Percentiles rank a stretch among this genome's conserved stretches.
These are phyloP conservation scores for Metschnikowia similis DNA, from an alignment of 805 yeast genomes.

Conservation along the genomic window DNA sequence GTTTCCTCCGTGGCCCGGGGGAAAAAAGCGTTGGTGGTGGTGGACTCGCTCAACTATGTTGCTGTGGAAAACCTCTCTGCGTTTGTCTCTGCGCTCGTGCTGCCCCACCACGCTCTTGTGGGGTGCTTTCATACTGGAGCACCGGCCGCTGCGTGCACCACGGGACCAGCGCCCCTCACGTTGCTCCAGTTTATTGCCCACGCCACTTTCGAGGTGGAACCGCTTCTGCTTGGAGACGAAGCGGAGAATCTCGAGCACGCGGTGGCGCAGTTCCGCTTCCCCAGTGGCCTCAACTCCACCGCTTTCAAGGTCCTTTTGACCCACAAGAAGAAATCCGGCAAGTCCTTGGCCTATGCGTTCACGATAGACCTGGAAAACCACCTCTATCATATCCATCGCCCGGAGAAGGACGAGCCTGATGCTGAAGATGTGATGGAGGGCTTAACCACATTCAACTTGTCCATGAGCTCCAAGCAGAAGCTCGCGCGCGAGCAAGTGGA, in stretches of 20 bases:
- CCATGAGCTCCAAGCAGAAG: constrained; percentile 70
- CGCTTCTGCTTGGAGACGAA: constrained; percentile 32
- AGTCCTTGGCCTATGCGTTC: constrained; percentile 58
- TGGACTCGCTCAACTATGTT: constrained; percentile 69
- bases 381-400: constrained; percentile 29
- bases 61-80: constrained; percentile 41
- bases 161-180: constrained; percentile 49
- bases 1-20: constrained; percentile 17
- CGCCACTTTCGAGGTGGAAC: constrained; percentile 59
- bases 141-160: constrained; percentile 34
- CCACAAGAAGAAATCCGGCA: constrained; percentile 80
- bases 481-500: constrained; percentile 80
- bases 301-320: constrained; percentile 49
- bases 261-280: constrained; percentile 41
- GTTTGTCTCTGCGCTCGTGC: constrained; percentile 46
- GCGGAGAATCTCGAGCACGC: constrained; percentile 41
- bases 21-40: constrained; percentile 43
- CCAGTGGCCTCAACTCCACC: constrained; percentile 45
- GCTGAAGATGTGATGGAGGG: constrained; percentile 53
- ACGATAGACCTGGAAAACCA: constrained; percentile 48
- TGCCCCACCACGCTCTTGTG: constrained; percentile 28
- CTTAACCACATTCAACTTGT: constrained; percentile 83
- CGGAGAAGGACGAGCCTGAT: constrained; percentile 34
- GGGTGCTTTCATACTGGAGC: constrained; percentile 35
- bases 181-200: constrained; percentile 71